phyloP scores from a whole-genome alignment of 345 rosid species.

The Syzygium jambos region DNA sequence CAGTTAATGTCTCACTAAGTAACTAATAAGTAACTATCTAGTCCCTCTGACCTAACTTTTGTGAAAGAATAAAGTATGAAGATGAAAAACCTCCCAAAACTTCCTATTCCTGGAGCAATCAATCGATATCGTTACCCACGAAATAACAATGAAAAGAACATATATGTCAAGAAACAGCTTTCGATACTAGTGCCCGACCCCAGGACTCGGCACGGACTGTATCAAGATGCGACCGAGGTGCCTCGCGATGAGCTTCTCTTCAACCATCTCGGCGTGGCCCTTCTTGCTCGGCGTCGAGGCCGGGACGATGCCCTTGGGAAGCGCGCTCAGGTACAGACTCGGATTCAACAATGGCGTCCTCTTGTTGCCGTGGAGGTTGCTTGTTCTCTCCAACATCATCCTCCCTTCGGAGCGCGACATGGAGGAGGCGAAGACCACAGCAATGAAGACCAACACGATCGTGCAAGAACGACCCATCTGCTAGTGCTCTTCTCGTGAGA shows the following conservation, averaged over 20 bases:
- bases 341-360: neutral
- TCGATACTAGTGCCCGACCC: constrained; percentile 41
- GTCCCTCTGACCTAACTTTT: neutral
- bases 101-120: neutral
- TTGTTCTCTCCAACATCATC: constrained; percentile 16
- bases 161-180: neutral
- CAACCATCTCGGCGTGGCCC: constrained; percentile 38
- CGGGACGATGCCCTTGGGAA: constrained; percentile 54
- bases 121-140: neutral
- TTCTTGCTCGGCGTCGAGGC: constrained; percentile 61
- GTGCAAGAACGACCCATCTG: neutral
- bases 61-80: neutral
- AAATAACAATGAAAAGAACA: neutral
- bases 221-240: constrained; percentile 64
- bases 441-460: constrained; percentile 15
- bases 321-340: constrained; percentile 36
- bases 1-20: neutral
- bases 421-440: constrained; percentile 16
- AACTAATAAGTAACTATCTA: neutral
- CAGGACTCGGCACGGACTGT: constrained; percentile 79
- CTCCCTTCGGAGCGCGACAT: constrained; percentile 29
- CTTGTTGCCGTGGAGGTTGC: neutral
- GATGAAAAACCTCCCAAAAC: neutral
- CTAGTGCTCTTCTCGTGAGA: neutral
- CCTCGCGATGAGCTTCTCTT: constrained; percentile 40